Conservation (phyloP, 2,329 filamentous ascomycete species). For the Didymella lethalis region DNA sequence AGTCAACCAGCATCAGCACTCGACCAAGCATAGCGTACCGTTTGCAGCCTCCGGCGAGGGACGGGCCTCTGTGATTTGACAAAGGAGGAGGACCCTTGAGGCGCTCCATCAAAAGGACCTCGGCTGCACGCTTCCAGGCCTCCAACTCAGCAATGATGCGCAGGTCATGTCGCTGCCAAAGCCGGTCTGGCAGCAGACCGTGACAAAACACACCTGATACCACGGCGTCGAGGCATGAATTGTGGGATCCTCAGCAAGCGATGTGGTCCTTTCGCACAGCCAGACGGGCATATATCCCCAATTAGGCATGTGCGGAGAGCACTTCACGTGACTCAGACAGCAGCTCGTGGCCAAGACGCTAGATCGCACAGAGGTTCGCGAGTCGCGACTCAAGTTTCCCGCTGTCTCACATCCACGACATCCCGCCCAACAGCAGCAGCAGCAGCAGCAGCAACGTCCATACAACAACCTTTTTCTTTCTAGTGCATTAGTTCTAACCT, state of each 20-base stretch:
- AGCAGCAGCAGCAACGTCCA: conserved; percentile 27
- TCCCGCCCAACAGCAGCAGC: conserved; percentile 18
- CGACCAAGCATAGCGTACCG: conserved; percentile 12
- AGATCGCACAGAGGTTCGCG: conserved; percentile 13
- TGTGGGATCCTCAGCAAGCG: conserved; percentile 12
- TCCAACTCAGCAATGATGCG: background rate
- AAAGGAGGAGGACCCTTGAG: background rate
- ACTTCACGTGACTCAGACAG: conserved; percentile 8
- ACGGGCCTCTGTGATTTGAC: conserved; percentile 12
- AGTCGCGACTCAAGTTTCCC: conserved; percentile 16
- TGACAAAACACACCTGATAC: conserved; percentile 3
- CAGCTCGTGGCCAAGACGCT: conserved; percentile 8
- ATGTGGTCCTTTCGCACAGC: conserved; percentile 7
- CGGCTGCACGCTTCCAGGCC: conserved; percentile 5
- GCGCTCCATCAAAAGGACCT: conserved; percentile 2
- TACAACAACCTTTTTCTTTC: conserved; percentile 24
- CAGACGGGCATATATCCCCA: conserved; percentile 7
- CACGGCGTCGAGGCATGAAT: conserved; percentile 4
- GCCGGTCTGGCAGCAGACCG: background rate
- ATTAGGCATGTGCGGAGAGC: conserved; percentile 9
- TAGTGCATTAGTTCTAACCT: conserved; percentile 30
- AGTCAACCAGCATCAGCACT: conserved; percentile 4
- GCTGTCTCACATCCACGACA: conserved; percentile 12
- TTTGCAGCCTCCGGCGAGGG: conserved; percentile 8
- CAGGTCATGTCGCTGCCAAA: conserved; percentile 6